These are phyloP conservation scores for Leptosphaerulina australis DNA, from an alignment of 2,329 filamentous ascomycete genomes.

Conservation along the genomic window DNA sequence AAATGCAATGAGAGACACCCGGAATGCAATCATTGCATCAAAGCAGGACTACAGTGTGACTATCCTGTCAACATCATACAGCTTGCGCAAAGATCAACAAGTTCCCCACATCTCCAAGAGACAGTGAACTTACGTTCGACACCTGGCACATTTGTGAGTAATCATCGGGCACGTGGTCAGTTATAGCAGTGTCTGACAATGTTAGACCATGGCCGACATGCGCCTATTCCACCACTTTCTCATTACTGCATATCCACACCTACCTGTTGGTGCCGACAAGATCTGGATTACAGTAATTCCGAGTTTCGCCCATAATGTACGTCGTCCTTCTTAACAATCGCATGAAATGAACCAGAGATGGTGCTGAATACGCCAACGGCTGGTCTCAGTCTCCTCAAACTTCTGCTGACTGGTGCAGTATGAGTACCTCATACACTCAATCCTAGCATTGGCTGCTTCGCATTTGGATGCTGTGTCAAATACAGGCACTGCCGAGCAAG, in stretches of 20 bases:
- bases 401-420: constrained; percentile 52
- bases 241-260: constrained; percentile 65
- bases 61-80: constrained; percentile 59
- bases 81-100: constrained; percentile 28
- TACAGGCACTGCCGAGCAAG: constrained; percentile 60
- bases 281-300: constrained; percentile 72
- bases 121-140: constrained; percentile 39
- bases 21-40: constrained; percentile 67
- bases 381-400: no score
- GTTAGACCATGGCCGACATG: constrained; percentile 62
- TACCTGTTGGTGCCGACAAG: constrained; percentile 68
- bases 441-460: constrained; percentile 70
- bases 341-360: no score
- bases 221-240: constrained; percentile 72
- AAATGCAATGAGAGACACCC: constrained; percentile 73
- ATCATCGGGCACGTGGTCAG: constrained; percentile 7
- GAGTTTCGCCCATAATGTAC: constrained; percentile 68
- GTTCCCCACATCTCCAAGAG: constrained; percentile 35
- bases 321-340: constrained; percentile 24
- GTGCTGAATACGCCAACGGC: no score
- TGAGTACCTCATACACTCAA: constrained; percentile 73
- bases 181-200: constrained; percentile 20
- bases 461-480: constrained; percentile 62
- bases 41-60: constrained; percentile 67
- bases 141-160: constrained; percentile 44